Evolutionary conservation across 78 protist genomes (phyloP).

Genomic region (Pigoraptor vietnamica): DNA sequence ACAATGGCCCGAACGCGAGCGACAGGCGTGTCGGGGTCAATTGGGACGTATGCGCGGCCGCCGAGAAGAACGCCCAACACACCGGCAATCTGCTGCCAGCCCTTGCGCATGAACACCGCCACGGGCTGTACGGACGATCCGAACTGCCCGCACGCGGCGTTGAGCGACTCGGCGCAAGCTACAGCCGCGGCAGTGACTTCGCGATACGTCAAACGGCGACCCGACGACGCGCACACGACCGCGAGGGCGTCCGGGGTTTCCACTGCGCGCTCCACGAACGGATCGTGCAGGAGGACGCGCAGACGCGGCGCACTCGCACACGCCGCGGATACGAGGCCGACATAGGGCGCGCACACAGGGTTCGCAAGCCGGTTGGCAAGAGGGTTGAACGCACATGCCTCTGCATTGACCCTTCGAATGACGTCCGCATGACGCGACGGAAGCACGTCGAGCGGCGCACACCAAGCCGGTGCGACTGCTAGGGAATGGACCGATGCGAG

Average conservation of each 20-base stretch:
- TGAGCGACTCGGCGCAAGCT: too few species aligned
- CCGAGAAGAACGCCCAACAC: conserved; percentile 9
- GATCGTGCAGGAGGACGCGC: neutral
- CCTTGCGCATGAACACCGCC: neutral
- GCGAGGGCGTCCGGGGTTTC: neutral
- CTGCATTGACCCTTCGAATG: neutral
- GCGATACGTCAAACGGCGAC: neutral
- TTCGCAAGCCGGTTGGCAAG: neutral
- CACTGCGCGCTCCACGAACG: neutral
- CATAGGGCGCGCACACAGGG: too few species aligned
- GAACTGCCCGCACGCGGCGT: too few species aligned
- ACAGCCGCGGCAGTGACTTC: too few species aligned
- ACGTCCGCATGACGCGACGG: neutral
- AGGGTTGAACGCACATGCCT: neutral
- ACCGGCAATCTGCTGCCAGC: neutral
- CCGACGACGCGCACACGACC: neutral
- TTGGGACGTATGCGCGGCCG: conserved; percentile 56
- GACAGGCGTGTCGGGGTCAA: conserved; percentile 22
- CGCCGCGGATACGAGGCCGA: neutral
- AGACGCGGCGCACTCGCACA: neutral
- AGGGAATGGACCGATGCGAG: neutral
- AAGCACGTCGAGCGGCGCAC: neutral
- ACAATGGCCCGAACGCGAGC: conserved; percentile 17
- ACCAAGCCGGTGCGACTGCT: neutral
- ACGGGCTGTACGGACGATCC: neutral